phyloP scores from a whole-genome alignment of 805 yeast species.

The Wickerhamiella nectarea region DNA sequence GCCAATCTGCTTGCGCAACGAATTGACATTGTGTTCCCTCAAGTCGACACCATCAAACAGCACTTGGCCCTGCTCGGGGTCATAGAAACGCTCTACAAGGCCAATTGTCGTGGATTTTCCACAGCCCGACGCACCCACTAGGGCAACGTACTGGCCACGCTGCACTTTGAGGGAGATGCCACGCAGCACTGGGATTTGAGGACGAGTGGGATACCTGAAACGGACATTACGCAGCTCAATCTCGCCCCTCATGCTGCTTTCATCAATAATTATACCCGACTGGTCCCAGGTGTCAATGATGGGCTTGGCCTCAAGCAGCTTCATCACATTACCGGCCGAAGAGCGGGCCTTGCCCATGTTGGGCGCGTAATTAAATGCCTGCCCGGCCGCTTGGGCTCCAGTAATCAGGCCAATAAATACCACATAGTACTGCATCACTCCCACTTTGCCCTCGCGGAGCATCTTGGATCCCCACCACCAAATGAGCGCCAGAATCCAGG shows the following conservation, averaged over 20 bases:
- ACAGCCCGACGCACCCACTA: constrained; percentile 56
- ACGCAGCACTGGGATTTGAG: constrained; percentile 36
- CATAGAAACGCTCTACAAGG: constrained; percentile 37
- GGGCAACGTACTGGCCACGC: constrained; percentile 42
- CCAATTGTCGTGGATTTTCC: constrained; percentile 49
- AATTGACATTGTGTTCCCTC: constrained; percentile 34
- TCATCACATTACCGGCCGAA: constrained; percentile 26
- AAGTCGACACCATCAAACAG: constrained; percentile 41
- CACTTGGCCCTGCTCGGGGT: constrained; percentile 36
- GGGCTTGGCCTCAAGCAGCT: constrained; percentile 26
- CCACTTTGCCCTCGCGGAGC: constrained; percentile 23
- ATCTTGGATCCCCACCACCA: constrained; percentile 33
- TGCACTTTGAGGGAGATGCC: constrained; percentile 37
- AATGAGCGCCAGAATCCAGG: constrained; percentile 30
- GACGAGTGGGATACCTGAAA: constrained; percentile 56
- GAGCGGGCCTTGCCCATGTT: constrained; percentile 32
- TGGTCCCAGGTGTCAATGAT: constrained; percentile 24
- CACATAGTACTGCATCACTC: constrained; percentile 27
- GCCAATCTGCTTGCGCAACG: constrained; percentile 39
- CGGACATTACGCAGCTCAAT: constrained; percentile 42
- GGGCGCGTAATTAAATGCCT: constrained; percentile 32
- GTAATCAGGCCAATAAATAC: constrained; percentile 29
- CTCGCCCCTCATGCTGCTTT: constrained; percentile 31
- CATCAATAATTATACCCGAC: constrained; percentile 24
- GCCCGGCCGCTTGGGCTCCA: constrained; percentile 33